These are phyloP conservation scores for Verticillium zaregamsianum DNA, from an alignment of 2,329 filamentous ascomycete genomes.

Conservation along the genomic window DNA sequence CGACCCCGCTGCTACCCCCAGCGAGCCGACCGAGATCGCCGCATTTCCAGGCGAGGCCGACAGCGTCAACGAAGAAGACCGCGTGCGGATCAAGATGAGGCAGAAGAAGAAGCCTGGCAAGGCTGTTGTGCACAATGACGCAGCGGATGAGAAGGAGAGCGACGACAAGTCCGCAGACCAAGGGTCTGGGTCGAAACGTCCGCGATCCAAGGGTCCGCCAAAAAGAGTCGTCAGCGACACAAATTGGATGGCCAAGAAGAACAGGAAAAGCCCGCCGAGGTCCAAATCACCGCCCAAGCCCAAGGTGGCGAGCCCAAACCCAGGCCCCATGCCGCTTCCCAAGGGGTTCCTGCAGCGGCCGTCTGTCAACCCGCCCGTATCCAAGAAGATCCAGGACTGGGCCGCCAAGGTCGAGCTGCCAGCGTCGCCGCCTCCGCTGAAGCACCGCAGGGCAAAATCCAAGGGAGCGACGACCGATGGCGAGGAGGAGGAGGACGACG, in stretches of 20 bases:
- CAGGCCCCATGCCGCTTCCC: constrained; percentile 41
- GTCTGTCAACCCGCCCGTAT: constrained; percentile 49
- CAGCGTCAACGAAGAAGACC: constrained; percentile 58
- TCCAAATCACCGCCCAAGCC: constrained; percentile 31
- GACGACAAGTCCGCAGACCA: constrained; percentile 14
- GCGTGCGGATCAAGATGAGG: constrained; percentile 51
- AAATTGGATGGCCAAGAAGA: constrained; percentile 71
- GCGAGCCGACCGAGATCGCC: constrained; percentile 58
- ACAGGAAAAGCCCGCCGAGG: constrained; percentile 43
- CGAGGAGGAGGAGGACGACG: background rate
- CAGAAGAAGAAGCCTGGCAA: constrained; percentile 37
- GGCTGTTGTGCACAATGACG: constrained; percentile 19
- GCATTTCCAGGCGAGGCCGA: constrained; percentile 52
- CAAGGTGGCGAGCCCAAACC: constrained; percentile 21
- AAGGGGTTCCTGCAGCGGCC: constrained; percentile 54
- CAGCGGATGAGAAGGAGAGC: constrained; percentile 26
- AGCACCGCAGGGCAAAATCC: constrained; percentile 31
- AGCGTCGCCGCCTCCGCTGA: constrained; percentile 32
- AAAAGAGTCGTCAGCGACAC: constrained; percentile 89
- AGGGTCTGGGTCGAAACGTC: constrained; percentile 17
- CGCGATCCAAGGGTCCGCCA: constrained; percentile 54
- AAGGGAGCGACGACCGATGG: constrained; percentile 20
- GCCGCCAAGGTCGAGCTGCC: constrained; percentile 50
- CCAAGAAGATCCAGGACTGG: constrained; percentile 61
- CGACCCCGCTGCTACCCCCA: constrained; percentile 47